Percentiles rank a stretch among this genome's conserved stretches.
Evolutionary conservation across 306 rosid genomes (phyloP).

Genomic region (Pyrus pyrifolia): DNA sequence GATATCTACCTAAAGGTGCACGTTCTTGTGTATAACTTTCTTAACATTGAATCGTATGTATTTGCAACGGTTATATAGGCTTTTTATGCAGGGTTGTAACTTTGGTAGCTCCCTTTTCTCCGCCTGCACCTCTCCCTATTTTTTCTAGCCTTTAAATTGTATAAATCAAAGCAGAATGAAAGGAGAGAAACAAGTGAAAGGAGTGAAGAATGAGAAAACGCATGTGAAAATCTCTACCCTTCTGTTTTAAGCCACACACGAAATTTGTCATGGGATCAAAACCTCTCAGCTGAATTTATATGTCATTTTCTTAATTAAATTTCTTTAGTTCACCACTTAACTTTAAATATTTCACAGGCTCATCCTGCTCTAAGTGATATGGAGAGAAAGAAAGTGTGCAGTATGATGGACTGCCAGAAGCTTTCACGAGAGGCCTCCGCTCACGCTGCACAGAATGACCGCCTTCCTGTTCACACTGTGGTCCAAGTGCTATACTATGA

Average conservation of each 20-base stretch:
- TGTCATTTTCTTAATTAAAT: not conserved
- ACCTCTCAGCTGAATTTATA: not conserved
- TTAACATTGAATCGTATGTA: not conserved
- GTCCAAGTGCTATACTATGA: conserved; percentile 94
- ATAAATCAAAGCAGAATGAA: not conserved
- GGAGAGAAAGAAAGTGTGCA: conserved; percentile 93
- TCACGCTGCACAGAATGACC: conserved; percentile 92
- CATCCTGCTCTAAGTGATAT: conserved; percentile 81
- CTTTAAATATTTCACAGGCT: conserved; percentile 39
- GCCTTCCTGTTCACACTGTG: conserved; percentile 90
- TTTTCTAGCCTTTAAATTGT: not conserved
- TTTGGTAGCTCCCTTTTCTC: not conserved
- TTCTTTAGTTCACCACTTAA: not conserved
- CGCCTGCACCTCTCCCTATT: not conserved
- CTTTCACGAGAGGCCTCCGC: conserved; percentile 89
- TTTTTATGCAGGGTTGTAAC: not conserved
- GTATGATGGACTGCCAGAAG: conserved; percentile 92
- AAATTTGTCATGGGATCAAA: not conserved
- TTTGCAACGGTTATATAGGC: not conserved
- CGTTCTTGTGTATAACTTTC: not conserved
- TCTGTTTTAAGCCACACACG: not conserved
- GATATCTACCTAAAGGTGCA: conserved; percentile 92
- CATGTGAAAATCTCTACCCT: not conserved
- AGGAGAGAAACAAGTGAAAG: not conserved
- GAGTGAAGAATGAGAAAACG: not conserved